Base-by-base conservation (phyloP, 1,284 basidiomycete genomes). In the Ceratobasidium sp. region DNA sequence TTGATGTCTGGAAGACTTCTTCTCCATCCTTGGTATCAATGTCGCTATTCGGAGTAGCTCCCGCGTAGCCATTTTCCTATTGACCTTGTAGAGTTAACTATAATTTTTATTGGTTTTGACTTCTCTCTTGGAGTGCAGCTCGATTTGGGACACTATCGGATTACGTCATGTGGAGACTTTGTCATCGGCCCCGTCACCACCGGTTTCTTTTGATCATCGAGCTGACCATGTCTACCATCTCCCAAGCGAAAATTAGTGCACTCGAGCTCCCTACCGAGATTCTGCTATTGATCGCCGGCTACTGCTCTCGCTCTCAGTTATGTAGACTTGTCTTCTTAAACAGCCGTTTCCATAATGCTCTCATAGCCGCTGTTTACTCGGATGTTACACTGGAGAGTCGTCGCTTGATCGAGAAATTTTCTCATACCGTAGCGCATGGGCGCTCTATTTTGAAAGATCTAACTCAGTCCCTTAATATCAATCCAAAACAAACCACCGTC, bases 11-110 rank as follows among this genome's bases (percentile, higher is more conserved):
- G 71, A 75, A 75, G 46, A 5, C 60, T 2, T 75, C 71, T 9
- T 75, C 42, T 40, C 71, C 71, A 3, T 49, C 71, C 40, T 18
- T 75, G 5, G 49, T 49, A 12, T 75, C 71, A 9, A 39, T 75
- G 40, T 75, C 71, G 23, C 33, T 75, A 3, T 75, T 75, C 61
- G 71, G 71, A 20, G 71, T 75, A 2, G 46, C 42, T 64, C 71
- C 58, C 12, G 64, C 49, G 5, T 67, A 39, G 18, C 15, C 3
- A 42, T 63, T 44, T 63, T 49, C 20, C 2, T 10, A 20, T 40
- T 28, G n/a, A 56, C 1, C 4, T n/a, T 63, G 61, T 63, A 63
- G 15, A 1, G 20, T 39, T 63, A 20, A 18, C 5, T 63, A 42
- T 63, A 40, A 15, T 63, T 28, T 63, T 63, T 42, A 44, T 63